phyloP scores from a whole-genome alignment of 768 basidiomycete species.

The Dioszegia hungarica region DNA sequence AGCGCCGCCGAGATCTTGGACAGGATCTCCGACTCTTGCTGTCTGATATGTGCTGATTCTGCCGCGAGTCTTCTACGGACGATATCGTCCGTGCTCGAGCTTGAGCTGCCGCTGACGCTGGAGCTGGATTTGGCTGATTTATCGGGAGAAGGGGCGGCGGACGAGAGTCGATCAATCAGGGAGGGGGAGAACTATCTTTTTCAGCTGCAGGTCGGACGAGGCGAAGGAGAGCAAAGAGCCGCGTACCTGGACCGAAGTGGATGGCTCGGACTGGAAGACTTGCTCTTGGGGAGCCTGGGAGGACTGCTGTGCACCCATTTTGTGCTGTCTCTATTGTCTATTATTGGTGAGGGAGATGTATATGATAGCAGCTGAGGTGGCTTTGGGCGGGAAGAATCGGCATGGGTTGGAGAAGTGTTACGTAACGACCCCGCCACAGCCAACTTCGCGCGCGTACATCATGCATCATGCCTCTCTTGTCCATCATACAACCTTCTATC shows the following conservation, averaged over 20 bases:
- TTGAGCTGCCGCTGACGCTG: too few relatives aligned
- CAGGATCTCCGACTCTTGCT: conserved; percentile 45
- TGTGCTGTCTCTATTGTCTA: background rate
- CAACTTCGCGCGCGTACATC: background rate
- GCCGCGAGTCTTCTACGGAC: conserved; percentile 38
- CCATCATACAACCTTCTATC: background rate
- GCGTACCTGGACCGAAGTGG: conserved; percentile 44
- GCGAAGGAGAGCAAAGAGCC: too few relatives aligned
- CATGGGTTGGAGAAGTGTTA: background rate
- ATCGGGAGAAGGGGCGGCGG: conserved; percentile 23
- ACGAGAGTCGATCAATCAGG: conserved; percentile 44
- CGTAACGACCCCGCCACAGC: background rate
- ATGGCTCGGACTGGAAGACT: conserved; percentile 35
- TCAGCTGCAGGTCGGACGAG: background rate
- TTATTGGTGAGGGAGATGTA: background rate
- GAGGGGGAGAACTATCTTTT: conserved; percentile 46
- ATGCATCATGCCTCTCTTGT: background rate
- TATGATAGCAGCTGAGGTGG: background rate
- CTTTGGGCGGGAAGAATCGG: background rate
- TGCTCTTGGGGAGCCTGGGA: conserved; percentile 38
- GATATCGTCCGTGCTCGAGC: conserved; percentile 27
- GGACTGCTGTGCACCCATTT: conserved; percentile 42
- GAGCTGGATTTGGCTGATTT: background rate
- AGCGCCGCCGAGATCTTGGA: conserved; percentile 43
- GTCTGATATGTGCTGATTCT: conserved; percentile 44